These are phyloP conservation scores for Cerrena zonata DNA, from an alignment of 1,284 basidiomycete genomes.

Conservation along the genomic window DNA sequence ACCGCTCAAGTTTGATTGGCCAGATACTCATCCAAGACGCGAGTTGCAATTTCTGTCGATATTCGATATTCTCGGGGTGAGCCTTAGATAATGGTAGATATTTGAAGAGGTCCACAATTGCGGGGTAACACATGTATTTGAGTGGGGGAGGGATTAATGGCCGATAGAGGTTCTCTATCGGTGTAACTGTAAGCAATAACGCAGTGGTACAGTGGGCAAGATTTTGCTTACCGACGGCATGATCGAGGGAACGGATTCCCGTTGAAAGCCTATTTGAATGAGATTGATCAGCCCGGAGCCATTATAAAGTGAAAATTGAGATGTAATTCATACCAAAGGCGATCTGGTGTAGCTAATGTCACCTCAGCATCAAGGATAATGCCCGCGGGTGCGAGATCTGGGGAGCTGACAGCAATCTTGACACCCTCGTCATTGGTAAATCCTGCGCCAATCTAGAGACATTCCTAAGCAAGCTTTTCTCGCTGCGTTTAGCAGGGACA, in stretches of 20 bases:
- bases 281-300: neutral
- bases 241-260: conserved; percentile 72
- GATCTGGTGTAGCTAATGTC: conserved; percentile 67
- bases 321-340: conserved; percentile 68
- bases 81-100: conserved; percentile 64
- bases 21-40: conserved; percentile 79
- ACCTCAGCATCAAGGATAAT: conserved; percentile 77
- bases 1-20: conserved; percentile 54
- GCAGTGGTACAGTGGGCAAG: too few species aligned
- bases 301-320: too few species aligned
- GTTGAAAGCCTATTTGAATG: conserved; percentile 57
- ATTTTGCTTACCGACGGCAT: conserved; percentile 57
- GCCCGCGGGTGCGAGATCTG: conserved; percentile 56
- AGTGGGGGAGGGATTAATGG: conserved; percentile 51
- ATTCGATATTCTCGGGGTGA: conserved; percentile 49
- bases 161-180: conserved; percentile 63
- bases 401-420: conserved; percentile 54
- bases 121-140: conserved; percentile 61
- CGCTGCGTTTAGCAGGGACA: conserved; percentile 12
- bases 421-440: conserved; percentile 68
- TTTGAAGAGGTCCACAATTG: conserved; percentile 67
- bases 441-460: conserved; percentile 55
- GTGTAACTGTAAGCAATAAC: neutral
- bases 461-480: neutral
- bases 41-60: conserved; percentile 65